Evolutionary conservation across 257 asterid species (phyloP).

Genomic region (Verbascum thapsus): DNA sequence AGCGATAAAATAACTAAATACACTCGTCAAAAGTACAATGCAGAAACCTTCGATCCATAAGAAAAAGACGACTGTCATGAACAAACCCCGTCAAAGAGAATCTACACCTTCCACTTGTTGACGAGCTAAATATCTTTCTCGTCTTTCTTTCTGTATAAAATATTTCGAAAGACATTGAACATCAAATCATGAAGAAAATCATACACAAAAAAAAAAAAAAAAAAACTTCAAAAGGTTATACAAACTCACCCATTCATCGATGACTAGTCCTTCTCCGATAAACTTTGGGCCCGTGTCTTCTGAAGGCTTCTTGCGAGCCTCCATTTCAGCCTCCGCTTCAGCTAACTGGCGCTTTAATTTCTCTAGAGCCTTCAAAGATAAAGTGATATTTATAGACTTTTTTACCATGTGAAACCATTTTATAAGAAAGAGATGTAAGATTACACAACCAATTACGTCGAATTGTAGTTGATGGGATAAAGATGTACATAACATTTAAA

Average conservation of each 20-base stretch:
- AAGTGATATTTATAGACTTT: conserved; percentile 12
- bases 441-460: not conserved
- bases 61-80: too few relatives aligned
- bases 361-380: conserved; percentile 63
- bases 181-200: conserved; percentile 12
- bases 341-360: conserved; percentile 76
- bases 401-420: conserved; percentile 18
- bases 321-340: conserved; percentile 88
- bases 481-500: too few relatives aligned
- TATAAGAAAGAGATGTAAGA: conserved; percentile 12
- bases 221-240: not conserved
- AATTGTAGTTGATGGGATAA: too few relatives aligned
- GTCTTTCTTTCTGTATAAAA: conserved; percentile 78
- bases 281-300: conserved; percentile 75
- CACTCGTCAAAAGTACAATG: conserved; percentile 32
- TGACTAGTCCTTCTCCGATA: conserved; percentile 91
- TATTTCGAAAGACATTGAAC: conserved; percentile 13
- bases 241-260: conserved; percentile 85
- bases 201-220: too few relatives aligned
- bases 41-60: conserved; percentile 23
- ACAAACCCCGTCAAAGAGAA: conserved; percentile 57
- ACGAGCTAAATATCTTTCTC: conserved; percentile 92
- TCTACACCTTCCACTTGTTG: conserved; percentile 85
- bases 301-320: conserved; percentile 75
- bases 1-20: conserved; percentile 34